Evolutionary conservation across 1,284 basidiomycete species (phyloP).

Genomic region (Boletus austroedulis): DNA sequence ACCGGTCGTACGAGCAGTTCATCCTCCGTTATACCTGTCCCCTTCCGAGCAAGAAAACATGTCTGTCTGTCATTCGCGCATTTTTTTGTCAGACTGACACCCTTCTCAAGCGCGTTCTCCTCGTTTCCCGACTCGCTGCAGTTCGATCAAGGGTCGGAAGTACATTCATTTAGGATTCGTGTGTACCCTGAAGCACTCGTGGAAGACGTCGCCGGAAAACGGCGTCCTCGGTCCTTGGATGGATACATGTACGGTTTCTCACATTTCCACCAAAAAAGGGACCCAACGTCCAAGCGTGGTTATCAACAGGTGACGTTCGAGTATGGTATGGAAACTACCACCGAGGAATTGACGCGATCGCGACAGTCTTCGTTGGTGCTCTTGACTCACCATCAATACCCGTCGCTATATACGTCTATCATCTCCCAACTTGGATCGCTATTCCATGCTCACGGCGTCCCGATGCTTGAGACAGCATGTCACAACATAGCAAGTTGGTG

Average conservation of each 20-base stretch:
- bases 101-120: conserved; percentile 76
- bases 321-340: background rate
- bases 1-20: conserved; percentile 75
- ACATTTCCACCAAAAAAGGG: conserved; percentile 74
- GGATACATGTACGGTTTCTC: conserved; percentile 83
- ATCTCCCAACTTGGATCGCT: conserved; percentile 72
- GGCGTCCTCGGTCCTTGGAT: conserved; percentile 47
- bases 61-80: conserved; percentile 45
- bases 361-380: conserved; percentile 81
- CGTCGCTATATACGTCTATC: conserved; percentile 75
- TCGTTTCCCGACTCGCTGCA: conserved; percentile 90
- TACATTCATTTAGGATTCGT: conserved; percentile 72
- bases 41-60: conserved; percentile 78
- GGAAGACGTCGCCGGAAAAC: conserved; percentile 18
- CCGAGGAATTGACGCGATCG: conserved; percentile 11
- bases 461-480: conserved; percentile 84
- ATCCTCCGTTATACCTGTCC: conserved; percentile 60
- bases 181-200: conserved; percentile 36
- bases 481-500: conserved; percentile 86
- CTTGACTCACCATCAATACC: conserved; percentile 80
- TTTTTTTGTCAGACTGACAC: conserved; percentile 13
- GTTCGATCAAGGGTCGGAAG: conserved; percentile 71
- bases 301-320: conserved; percentile 70
- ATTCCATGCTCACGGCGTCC: conserved; percentile 70
- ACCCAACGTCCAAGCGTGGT: conserved; percentile 71